Evolutionary conservation across 768 basidiomycete species (phyloP).

Genomic region (Suillus brevipes): DNA sequence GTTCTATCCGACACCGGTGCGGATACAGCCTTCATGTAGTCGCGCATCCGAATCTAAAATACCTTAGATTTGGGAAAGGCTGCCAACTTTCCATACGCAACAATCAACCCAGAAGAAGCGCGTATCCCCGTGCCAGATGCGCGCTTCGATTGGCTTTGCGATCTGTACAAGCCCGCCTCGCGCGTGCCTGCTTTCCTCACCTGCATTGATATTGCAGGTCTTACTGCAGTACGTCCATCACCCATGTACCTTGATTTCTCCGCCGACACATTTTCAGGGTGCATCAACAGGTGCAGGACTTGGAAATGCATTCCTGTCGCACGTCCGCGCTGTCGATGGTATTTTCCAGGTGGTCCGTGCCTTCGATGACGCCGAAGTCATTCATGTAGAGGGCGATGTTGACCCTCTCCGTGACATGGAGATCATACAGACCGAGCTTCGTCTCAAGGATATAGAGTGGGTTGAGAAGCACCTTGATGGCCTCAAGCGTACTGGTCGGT

Average conservation of each 20-base stretch:
- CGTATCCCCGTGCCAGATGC: slow-evolving; percentile 93
- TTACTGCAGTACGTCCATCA: slow-evolving; percentile 74
- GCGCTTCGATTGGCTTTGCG: slow-evolving; percentile 94
- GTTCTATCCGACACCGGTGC: slow-evolving; percentile 86
- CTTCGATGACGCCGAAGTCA: slow-evolving; percentile 99
- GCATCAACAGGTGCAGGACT: slow-evolving; percentile 98
- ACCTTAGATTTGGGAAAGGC: slow-evolving; percentile 82
- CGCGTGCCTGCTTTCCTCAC: slow-evolving; percentile 94
- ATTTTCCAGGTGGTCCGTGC: slow-evolving; percentile 98
- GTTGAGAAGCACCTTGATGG: slow-evolving; percentile 86
- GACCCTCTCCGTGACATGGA: slow-evolving; percentile 96
- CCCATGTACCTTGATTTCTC: slow-evolving; percentile 9
- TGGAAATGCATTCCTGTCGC: slow-evolving; percentile 95
- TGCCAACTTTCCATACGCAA: slow-evolving; percentile 96
- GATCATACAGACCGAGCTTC: slow-evolving; percentile 91
- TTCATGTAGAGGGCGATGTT: slow-evolving; percentile 98
- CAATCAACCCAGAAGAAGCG: slow-evolving; percentile 93
- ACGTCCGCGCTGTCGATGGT: slow-evolving; percentile 97
- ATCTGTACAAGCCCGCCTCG: slow-evolving; percentile 84
- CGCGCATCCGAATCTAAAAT: slow-evolving; percentile 11
- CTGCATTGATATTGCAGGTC: slow-evolving; percentile 97
- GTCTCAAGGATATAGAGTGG: slow-evolving; percentile 99
- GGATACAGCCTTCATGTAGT: slow-evolving; percentile 21
- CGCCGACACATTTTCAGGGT: slow-evolving; percentile 50
- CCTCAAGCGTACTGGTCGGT: slow-evolving; percentile 71